These are phyloP conservation scores for Porogramme epimiltina DNA, from an alignment of 1,284 basidiomycete genomes.

Conservation along the genomic window DNA sequence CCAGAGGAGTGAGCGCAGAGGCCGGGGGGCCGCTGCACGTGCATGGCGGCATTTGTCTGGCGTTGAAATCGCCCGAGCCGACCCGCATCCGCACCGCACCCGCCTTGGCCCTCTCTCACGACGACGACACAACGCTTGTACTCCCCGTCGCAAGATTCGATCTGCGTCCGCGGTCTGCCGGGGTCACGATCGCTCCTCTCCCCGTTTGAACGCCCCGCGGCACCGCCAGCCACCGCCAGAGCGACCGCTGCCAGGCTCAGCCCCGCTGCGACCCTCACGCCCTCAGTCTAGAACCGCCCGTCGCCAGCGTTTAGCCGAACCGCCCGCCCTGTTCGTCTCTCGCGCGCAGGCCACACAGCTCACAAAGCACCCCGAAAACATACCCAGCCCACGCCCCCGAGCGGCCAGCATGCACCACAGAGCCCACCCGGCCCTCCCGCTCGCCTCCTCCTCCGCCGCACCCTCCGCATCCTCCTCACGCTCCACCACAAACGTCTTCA, in stretches of 20 bases:
- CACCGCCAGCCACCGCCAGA: slow-evolving; percentile 12
- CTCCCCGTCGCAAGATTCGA: neutral
- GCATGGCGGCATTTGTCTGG: too few species aligned
- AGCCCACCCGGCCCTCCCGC: slow-evolving; percentile 18
- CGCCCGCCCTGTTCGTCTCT: neutral
- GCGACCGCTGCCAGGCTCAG: too few species aligned
- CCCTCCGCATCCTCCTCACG: neutral
- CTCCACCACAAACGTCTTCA: slow-evolving; percentile 59
- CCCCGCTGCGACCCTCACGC: too few species aligned
- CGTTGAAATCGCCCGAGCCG: too few species aligned
- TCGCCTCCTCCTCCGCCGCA: slow-evolving; percentile 10
- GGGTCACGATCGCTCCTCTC: slow-evolving; percentile 10
- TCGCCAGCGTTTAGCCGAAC: neutral
- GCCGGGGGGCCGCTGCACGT: too few species aligned
- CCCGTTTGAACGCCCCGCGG: slow-evolving; percentile 8
- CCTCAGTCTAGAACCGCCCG: slow-evolving; percentile 7
- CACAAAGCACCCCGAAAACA: slow-evolving; percentile 10
- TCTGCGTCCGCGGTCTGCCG: neutral
- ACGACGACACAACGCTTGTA: slow-evolving; percentile 10
- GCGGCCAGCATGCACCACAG: slow-evolving; percentile 20
- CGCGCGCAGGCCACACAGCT: neutral
- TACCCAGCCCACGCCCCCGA: slow-evolving; percentile 6
- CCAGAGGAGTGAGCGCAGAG: too few species aligned
- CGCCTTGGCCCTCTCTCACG: slow-evolving; percentile 21
- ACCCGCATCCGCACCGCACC: too few species aligned